Conservation (phyloP, 208 protist species). For the Leishmania guyanensis region DNA sequence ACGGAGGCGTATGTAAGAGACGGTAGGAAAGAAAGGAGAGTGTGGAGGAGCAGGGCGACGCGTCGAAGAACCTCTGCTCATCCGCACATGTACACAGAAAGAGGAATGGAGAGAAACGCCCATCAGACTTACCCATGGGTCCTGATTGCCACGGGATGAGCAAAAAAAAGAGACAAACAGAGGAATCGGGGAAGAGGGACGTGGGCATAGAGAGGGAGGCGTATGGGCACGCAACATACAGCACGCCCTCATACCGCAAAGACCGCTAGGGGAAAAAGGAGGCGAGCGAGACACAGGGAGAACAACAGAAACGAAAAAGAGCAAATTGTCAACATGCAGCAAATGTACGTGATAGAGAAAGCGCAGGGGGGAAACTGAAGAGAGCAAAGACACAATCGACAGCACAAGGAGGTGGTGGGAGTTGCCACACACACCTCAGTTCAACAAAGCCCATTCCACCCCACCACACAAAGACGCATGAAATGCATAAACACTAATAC, state of each 20-base stretch:
- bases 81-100: not conserved
- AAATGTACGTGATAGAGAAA: not conserved
- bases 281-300: not conserved
- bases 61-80: not conserved
- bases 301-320: not conserved
- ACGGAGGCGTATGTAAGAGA: not conserved
- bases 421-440: not conserved
- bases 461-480: not conserved
- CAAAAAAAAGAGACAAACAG: not conserved
- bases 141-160: not conserved
- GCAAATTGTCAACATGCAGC: not conserved
- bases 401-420: not conserved
- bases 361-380: not conserved
- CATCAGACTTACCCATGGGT: not conserved
- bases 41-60: not conserved
- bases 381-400: not conserved
- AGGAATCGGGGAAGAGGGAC: not conserved
- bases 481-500: not conserved
- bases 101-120: not conserved
- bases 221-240: not conserved
- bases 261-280: not conserved
- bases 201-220: not conserved
- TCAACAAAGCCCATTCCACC: not conserved
- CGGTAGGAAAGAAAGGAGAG: not conserved
- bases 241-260: not conserved